Conservation (phyloP, 2,329 filamentous ascomycete species). For the Pseudogymnoascus sp. region DNA sequence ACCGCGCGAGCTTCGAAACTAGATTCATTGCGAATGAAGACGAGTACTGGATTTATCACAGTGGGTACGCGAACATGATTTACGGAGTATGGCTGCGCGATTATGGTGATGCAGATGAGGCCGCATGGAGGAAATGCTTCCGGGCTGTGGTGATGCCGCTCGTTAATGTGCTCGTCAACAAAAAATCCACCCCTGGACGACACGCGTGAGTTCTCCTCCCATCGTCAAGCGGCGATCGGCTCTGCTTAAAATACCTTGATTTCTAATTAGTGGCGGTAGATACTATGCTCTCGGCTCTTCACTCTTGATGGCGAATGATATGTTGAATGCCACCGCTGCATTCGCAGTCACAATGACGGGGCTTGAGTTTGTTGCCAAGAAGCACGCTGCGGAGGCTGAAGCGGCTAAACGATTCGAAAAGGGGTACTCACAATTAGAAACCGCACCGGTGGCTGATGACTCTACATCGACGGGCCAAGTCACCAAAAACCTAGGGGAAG, state of each 20-base stretch:
- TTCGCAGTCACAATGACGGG: not conserved
- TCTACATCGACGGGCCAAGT: not conserved
- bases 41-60: not conserved
- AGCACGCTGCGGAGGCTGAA: not conserved
- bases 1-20: not conserved
- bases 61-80: not conserved
- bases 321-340: not conserved
- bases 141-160: not conserved
- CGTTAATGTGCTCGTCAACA: not conserved
- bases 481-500: not conserved
- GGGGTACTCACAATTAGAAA: not conserved
- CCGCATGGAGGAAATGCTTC: not conserved
- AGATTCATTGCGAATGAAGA: not conserved
- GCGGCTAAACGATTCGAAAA: not conserved
- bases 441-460: not conserved
- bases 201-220: not conserved
- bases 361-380: not conserved
- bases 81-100: not conserved
- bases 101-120: not conserved
- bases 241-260: not conserved
- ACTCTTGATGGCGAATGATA: not conserved
- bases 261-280: not conserved
- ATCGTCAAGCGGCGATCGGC: not conserved
- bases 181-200: not conserved
- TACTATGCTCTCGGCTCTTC: not conserved